phyloP scores from a whole-genome alignment of 305 asterid species.

The Petunia hybrid region DNA sequence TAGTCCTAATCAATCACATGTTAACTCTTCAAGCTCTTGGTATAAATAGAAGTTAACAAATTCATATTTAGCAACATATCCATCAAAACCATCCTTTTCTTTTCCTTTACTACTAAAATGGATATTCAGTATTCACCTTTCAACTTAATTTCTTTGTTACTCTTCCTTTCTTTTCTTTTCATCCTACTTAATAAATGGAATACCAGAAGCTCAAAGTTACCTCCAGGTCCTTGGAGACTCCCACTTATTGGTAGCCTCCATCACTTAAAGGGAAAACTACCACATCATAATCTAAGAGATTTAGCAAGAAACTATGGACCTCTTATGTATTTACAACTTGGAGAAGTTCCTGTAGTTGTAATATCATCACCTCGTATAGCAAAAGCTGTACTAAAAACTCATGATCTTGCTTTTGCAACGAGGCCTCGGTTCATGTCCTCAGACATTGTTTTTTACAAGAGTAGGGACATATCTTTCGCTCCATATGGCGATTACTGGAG shows the following conservation, averaged over 20 bases:
- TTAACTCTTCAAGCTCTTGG: neutral
- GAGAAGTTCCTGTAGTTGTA: constrained; percentile 29
- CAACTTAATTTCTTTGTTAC: constrained; percentile 1
- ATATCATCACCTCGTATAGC: constrained; percentile 32
- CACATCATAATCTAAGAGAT: constrained; percentile 25
- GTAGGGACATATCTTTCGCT: constrained; percentile 22
- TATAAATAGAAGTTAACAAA: neutral
- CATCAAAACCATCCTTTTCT: neutral
- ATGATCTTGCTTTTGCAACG: constrained; percentile 31
- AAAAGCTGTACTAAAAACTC: constrained; percentile 35
- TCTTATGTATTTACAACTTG: constrained; percentile 34
- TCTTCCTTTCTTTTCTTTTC: constrained; percentile 6
- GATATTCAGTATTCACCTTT: neutral
- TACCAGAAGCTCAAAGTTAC: neutral
- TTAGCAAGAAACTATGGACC: constrained; percentile 36
- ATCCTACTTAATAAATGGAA: neutral
- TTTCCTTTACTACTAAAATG: neutral
- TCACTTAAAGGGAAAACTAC: constrained; percentile 10
- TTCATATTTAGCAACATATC: neutral
- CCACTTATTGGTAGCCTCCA: constrained; percentile 15
- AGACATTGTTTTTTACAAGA: constrained; percentile 18
- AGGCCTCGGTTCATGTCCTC: neutral
- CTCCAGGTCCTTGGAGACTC: constrained; percentile 30
- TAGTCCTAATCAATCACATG: constrained; percentile 11
- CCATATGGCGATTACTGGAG: constrained; percentile 37